Percentiles rank a stretch among this genome's conserved stretches.
Conservation (phyloP, 495 filamentous ascomycete species). For the Elasticomyces elasticus region DNA sequence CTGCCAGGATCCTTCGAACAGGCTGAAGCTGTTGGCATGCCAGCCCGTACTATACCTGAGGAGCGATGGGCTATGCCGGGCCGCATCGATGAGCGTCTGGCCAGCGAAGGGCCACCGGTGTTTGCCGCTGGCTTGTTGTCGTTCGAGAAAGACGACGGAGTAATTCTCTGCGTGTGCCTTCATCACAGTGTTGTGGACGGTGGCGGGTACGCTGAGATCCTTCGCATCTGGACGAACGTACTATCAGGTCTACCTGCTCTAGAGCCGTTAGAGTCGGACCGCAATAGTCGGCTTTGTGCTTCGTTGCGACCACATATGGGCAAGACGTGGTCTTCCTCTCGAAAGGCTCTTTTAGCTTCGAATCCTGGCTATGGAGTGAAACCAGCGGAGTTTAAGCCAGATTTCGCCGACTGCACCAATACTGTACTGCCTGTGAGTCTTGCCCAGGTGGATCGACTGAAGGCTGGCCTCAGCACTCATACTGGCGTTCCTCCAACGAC, state of each 20-base stretch:
- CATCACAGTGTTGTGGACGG: not conserved
- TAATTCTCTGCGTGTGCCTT: not conserved
- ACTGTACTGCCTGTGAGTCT: not conserved
- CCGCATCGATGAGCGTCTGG: not conserved
- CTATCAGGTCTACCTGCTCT: not conserved
- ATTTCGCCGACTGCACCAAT: not conserved
- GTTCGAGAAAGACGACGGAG: not conserved
- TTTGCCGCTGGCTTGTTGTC: not conserved
- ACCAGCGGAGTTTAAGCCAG: not conserved
- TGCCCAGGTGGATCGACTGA: not conserved
- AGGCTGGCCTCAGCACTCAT: not conserved
- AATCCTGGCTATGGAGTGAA: not conserved
- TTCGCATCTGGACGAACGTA: slow-evolving; percentile 1
- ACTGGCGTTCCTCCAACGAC: not conserved
- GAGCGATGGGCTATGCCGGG: not conserved
- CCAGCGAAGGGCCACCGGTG: not conserved
- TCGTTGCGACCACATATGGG: not conserved
- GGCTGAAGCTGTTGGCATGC: not conserved
- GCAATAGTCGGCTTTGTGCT: not conserved
- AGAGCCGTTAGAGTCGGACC: too few species aligned
- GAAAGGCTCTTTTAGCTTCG: not conserved
- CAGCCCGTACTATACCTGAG: not conserved
- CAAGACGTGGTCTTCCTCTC: not conserved
- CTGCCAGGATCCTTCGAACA: not conserved
- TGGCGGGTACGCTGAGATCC: slow-evolving; percentile 1